phyloP scores from a whole-genome alignment of 495 filamentous ascomycete genomes.

The Xylaria venustula region DNA sequence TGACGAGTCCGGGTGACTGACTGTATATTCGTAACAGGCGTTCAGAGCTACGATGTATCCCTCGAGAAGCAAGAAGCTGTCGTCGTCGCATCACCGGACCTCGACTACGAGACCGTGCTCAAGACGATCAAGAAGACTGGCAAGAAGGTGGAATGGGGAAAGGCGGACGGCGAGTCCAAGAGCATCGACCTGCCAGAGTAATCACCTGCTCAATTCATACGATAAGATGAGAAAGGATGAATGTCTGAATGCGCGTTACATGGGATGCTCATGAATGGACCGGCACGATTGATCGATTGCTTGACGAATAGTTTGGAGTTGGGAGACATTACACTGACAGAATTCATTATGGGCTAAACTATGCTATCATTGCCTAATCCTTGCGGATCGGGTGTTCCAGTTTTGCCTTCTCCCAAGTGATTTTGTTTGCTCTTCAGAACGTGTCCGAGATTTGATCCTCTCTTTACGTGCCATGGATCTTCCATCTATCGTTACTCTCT shows the following conservation, averaged over 20 bases:
- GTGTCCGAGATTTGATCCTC: too few species aligned
- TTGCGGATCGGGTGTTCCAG: neutral
- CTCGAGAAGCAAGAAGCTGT: conserved; percentile 79
- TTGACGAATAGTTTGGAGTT: conserved; percentile 2
- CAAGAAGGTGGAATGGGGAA: conserved; percentile 77
- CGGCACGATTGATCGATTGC: neutral
- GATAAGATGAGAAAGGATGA: neutral
- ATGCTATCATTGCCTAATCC: neutral
- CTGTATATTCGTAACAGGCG: conserved; percentile 52
- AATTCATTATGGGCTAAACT: neutral
- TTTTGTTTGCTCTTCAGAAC: too few species aligned
- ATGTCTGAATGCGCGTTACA: neutral
- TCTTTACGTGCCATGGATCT: too few species aligned
- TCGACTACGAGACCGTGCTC: conserved; percentile 78
- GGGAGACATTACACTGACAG: neutral
- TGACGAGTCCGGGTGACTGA: neutral
- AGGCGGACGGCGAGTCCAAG: conserved; percentile 54
- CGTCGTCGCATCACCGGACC: conserved; percentile 60
- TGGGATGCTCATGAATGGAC: neutral
- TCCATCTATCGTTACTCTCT: too few species aligned
- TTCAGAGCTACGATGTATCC: conserved; percentile 81
- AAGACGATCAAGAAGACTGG: conserved; percentile 92
- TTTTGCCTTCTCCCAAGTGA: neutral
- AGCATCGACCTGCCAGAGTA: conserved; percentile 42
- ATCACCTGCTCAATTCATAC: too few species aligned